A percentile compares a stretch with the other conserved stretches of the same genome.
Evolutionary conservation across 2,329 filamentous ascomycete genomes (phyloP).

Genomic region (Colletotrichum chrysophilum): DNA sequence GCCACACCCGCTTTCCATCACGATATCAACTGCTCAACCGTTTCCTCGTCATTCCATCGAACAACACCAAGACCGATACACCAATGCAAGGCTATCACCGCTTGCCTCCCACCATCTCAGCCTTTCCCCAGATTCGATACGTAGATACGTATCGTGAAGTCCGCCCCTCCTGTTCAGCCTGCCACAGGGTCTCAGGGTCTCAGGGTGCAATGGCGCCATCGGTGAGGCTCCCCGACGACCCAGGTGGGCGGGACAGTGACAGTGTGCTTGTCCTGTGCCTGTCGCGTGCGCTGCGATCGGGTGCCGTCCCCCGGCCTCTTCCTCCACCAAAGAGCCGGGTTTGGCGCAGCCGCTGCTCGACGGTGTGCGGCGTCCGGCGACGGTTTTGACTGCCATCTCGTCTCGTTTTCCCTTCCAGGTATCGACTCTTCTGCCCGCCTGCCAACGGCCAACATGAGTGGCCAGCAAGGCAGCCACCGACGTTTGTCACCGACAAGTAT

Average conservation of each 20-base stretch:
- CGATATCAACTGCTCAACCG: not conserved
- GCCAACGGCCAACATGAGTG: not conserved
- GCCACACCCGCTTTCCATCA: not conserved
- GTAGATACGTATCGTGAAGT: conserved; percentile 16
- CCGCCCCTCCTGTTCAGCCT: conserved; percentile 17
- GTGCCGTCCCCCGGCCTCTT: not conserved
- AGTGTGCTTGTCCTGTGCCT: not conserved
- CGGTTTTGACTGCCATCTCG: not conserved
- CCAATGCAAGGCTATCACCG: conserved; percentile 10
- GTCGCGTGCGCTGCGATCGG: conserved; percentile 11
- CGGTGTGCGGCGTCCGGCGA: not conserved
- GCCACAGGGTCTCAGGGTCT: conserved; percentile 8
- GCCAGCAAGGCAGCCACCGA: not conserved
- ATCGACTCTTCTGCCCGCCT: not conserved
- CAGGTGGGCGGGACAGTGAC: conserved; percentile 6
- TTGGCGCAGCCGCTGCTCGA: not conserved
- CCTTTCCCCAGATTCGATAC: conserved; percentile 22
- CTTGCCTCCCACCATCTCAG: conserved; percentile 1
- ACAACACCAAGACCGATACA: not conserved
- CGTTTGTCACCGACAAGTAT: not conserved
- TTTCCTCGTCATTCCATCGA: not conserved
- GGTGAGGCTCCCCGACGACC: conserved; percentile 9
- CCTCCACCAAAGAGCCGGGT: conserved; percentile 10
- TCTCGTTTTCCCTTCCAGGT: conserved; percentile 3
- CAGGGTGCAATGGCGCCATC: conserved; percentile 20